phyloP scores from a whole-genome alignment of 352 stramenopile species.

The Peronospora destructor region DNA sequence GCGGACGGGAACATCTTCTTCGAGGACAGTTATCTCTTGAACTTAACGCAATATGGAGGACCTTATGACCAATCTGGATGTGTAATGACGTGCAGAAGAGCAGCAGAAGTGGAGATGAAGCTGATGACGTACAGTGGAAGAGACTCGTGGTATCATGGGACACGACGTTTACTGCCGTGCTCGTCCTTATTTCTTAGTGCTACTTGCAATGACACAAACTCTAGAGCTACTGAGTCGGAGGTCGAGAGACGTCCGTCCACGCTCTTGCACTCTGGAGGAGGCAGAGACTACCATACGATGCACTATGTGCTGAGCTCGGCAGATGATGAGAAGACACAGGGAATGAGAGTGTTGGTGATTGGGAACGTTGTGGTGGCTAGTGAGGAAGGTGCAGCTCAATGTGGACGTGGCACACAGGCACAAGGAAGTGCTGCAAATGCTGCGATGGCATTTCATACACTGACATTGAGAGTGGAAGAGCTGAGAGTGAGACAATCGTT shows the following conservation, averaged over 20 bases:
- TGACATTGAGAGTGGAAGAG: conserved; percentile 55
- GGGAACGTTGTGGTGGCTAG: conserved; percentile 51
- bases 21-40: conserved; percentile 55
- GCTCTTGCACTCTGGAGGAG: conserved; percentile 19
- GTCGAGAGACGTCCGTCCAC: conserved; percentile 9
- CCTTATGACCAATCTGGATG: neutral
- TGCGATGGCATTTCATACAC: conserved; percentile 35
- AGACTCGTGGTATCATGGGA: conserved; percentile 38
- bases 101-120: neutral
- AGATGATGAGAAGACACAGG: conserved; percentile 29
- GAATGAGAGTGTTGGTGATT: conserved; percentile 54
- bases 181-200: conserved; percentile 16
- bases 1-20: conserved; percentile 25
- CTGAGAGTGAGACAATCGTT: conserved; percentile 30
- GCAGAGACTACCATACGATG: conserved; percentile 64
- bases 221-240: conserved; percentile 7
- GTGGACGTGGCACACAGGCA: conserved; percentile 12
- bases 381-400: conserved; percentile 12
- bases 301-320: conserved; percentile 49
- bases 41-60: conserved; percentile 26
- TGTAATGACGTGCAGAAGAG: conserved; percentile 4
- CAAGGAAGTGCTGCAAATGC: conserved; percentile 6
- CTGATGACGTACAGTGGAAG: conserved; percentile 39
- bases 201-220: conserved; percentile 4
- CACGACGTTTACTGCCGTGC: conserved; percentile 9